Conservation (phyloP, 768 basidiomycete genomes). For the Rhodotorula diobovata region DNA sequence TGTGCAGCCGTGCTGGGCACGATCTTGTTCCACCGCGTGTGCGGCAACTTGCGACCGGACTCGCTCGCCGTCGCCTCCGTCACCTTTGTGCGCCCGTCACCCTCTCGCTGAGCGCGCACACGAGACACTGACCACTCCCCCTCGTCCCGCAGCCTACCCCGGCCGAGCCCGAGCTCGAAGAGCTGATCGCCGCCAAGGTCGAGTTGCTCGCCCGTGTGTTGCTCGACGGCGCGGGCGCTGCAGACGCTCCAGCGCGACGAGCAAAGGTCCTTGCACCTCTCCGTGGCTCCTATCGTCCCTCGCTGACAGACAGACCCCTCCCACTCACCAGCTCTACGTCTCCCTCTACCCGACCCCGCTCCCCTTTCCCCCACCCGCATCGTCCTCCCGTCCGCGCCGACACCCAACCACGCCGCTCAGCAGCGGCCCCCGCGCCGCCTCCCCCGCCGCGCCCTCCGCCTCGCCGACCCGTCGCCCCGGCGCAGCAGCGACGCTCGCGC, state of each 20-base stretch:
- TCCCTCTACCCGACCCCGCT: slow-evolving; percentile 25
- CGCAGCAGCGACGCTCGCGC: background rate
- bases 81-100: slow-evolving; percentile 22
- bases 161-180: slow-evolving; percentile 8
- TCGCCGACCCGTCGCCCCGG: background rate
- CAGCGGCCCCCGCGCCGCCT: background rate
- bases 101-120: no score
- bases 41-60: slow-evolving; percentile 2
- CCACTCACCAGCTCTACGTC: slow-evolving; percentile 19
- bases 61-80: slow-evolving; percentile 10
- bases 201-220: slow-evolving; percentile 8
- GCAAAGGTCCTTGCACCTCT: no score
- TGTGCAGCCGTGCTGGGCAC: slow-evolving; percentile 18
- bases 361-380: background rate
- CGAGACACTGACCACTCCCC: background rate
- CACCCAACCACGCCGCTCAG: background rate
- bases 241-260: background rate
- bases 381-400: background rate
- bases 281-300: no score
- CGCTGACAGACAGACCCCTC: no score
- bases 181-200: slow-evolving; percentile 10
- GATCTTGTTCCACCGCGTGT: slow-evolving; percentile 25
- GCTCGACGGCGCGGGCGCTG: background rate
- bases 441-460: background rate
- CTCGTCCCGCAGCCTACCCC: background rate